These are phyloP conservation scores for Suillus decipiens DNA, from an alignment of 768 basidiomycete genomes.

Conservation along the genomic window DNA sequence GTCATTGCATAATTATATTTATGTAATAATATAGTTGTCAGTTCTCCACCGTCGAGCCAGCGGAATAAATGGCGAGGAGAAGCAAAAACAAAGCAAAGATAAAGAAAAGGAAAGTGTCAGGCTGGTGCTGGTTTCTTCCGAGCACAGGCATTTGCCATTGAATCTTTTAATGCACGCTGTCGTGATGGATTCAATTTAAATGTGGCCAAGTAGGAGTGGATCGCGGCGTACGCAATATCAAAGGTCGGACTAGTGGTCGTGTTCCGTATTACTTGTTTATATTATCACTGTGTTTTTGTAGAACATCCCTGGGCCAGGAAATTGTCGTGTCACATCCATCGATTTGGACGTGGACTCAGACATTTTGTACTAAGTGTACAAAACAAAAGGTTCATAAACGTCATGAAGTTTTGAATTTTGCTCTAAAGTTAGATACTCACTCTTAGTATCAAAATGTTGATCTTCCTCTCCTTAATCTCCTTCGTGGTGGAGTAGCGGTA, in stretches of 20 bases:
- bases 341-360: background rate
- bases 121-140: background rate
- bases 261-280: background rate
- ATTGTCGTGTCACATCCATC: background rate
- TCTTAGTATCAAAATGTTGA: background rate
- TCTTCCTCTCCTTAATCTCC: conserved; percentile 27
- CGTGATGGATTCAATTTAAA: no score
- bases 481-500: conserved; percentile 34
- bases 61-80: no score
- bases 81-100: background rate
- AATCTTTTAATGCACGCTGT: no score
- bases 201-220: no score
- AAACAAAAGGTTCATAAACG: background rate
- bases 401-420: background rate
- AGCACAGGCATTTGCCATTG: no score
- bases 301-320: background rate
- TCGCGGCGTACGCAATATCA: no score
- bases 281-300: background rate
- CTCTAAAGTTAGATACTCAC: background rate
- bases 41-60: no score
- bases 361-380: background rate
- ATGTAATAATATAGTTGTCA: no score
- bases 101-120: background rate
- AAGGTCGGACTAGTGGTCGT: no score
- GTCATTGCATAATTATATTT: no score